These are phyloP conservation scores for Aspergillus funiculosus DNA, from an alignment of 495 filamentous ascomycete genomes.

Conservation along the genomic window DNA sequence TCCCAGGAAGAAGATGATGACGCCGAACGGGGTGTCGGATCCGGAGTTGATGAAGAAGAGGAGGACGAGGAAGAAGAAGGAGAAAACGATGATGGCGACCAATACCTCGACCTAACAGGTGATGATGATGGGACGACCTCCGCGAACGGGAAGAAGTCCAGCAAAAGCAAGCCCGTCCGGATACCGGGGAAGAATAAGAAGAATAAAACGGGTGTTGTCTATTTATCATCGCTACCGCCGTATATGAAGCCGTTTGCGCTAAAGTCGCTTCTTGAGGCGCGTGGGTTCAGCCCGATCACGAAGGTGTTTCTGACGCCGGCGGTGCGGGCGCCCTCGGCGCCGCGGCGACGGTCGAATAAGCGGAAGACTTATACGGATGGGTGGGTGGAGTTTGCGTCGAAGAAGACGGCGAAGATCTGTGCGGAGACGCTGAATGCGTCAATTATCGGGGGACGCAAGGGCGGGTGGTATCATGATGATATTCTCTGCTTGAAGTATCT, in stretches of 20 bases:
- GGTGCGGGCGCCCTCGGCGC: conserved; percentile 53
- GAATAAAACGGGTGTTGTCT: conserved; percentile 68
- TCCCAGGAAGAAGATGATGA: too few relatives aligned
- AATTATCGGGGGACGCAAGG: conserved; percentile 81
- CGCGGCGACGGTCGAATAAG: conserved; percentile 73
- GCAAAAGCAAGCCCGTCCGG: conserved; percentile 25
- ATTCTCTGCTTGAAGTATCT: conserved; percentile 86
- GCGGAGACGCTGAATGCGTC: conserved; percentile 81
- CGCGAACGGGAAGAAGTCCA: too few relatives aligned
- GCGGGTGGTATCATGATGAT: conserved; percentile 86
- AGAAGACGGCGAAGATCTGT: conserved; percentile 72
- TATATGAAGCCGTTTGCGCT: conserved; percentile 89
- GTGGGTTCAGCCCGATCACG: conserved; percentile 63
- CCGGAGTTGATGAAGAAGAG: conserved; percentile 10
- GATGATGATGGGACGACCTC: conserved; percentile 1
- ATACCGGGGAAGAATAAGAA: too few relatives aligned
- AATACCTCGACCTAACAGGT: conserved; percentile 18
- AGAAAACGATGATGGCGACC: conserved; percentile 15
- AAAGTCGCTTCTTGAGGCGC: conserved; percentile 66
- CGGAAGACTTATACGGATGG: conserved; percentile 84
- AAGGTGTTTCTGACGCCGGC: conserved; percentile 86
- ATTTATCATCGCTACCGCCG: conserved; percentile 84
- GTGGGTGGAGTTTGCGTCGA: conserved; percentile 82
- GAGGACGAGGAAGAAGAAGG: conserved; percentile 12
- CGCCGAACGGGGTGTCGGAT: too few relatives aligned